These are phyloP conservation scores for Lolium multiflorum DNA, from an alignment of 176 grass and related monocot genomes.

Conservation along the genomic window DNA sequence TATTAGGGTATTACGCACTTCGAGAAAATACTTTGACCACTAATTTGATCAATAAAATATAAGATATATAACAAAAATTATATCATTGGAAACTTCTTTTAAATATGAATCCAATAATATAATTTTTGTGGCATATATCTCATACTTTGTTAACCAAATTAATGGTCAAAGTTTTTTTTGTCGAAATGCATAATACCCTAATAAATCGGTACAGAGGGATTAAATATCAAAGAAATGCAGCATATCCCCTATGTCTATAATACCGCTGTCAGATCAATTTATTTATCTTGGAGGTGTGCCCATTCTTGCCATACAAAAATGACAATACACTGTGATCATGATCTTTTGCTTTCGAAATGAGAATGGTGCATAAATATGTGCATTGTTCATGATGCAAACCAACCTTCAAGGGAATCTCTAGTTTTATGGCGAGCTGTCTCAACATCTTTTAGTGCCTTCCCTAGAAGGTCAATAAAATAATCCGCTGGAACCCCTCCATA, in stretches of 20 bases:
- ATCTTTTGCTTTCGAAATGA: not conserved
- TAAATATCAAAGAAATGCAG: not conserved
- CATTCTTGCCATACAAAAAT: not conserved
- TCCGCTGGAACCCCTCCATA: conserved; percentile 64
- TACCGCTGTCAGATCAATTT: not conserved
- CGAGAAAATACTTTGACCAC: too few species aligned
- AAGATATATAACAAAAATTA: too few species aligned
- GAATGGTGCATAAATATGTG: not conserved
- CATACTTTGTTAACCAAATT: too few species aligned
- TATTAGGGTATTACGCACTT: too few species aligned
- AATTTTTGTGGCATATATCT: too few species aligned
- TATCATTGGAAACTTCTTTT: too few species aligned
- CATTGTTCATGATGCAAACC: not conserved
- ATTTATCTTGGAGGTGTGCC: not conserved
- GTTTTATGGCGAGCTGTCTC: conserved; percentile 34
- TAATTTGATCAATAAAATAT: too few species aligned
- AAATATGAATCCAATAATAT: too few species aligned
- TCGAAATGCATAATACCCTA: too few species aligned
- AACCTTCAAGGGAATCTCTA: conserved; percentile 51
- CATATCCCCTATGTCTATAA: not conserved
- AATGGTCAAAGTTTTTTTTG: too few species aligned
- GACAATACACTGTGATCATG: not conserved
- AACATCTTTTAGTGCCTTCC: conserved; percentile 51
- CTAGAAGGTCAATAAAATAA: conserved; percentile 69
- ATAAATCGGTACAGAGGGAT: too few species aligned